Base-by-base conservation (phyloP, 73 alveolate species). In the Paramecium pentaurelia region DNA sequence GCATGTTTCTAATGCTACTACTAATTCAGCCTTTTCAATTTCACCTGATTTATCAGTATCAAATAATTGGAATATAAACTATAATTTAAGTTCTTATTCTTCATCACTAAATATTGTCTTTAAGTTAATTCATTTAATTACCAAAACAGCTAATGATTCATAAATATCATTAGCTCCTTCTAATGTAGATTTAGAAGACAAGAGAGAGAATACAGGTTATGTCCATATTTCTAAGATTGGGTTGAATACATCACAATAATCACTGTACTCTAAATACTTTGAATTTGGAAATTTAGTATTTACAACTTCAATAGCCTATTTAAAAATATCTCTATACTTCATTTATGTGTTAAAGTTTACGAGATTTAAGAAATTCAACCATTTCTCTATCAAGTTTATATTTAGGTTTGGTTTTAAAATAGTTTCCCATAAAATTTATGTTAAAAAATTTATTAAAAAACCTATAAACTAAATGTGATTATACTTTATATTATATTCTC, bases 91-190 rank as follows among this genome's bases (percentile, higher is more conserved):
- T 28, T 86, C 93, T 27, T 59, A 58, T 34, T 70, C 77, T 59
- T 86, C 93, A 59, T 73, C 93, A 60, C 93, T 86, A 86, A 86
- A 86, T 51, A 86, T 59, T 49, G 93, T 34, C 84, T 64, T 16
- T 18, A 54, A 12, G 49, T n/a, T 32, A 32, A 64, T 32, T 28
- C 84, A 64, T 32, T 34, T 11, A 12, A 64, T 32, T 64, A 64
- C 85, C 37, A 86, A 86, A 58, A 70, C 73, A 30, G 93, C 93
- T 5, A 86, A 60, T 11, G 86, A 58, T 59, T 86, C 93, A 58
- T 86, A 86, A 86, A 86, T 75, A 59, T 86, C 93, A 58, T 64
- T 64, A 3, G 42, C 42, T 8, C 84, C 84, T 64, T 64, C 84
- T 34, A 64, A 11, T 64, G 45, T 12, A 28, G 42, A 32, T 32